Percentiles rank a stretch among this genome's conserved stretches.
Conservation (phyloP, 345 rosid genomes). For the Eutrema japonicum region DNA sequence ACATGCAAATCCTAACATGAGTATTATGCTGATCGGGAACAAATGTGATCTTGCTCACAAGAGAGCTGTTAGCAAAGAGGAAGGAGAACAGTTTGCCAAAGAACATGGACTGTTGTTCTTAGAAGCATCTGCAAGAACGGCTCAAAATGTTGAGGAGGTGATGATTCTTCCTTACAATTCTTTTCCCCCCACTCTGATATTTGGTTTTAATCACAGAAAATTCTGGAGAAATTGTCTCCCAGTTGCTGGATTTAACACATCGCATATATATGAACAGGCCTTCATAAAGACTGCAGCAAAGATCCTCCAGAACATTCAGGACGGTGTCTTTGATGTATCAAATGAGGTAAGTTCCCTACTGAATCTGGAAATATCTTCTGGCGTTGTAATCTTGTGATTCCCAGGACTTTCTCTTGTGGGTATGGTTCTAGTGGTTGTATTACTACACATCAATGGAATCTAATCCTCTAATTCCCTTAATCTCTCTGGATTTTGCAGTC, state of each 20-base stretch:
- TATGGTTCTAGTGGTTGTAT: neutral
- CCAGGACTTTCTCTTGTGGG: neutral
- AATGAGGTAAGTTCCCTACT: constrained; percentile 61
- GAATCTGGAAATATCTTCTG: neutral
- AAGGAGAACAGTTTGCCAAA: constrained; percentile 97
- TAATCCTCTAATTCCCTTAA: neutral
- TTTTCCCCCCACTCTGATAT: neutral
- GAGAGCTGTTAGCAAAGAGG: constrained; percentile 96
- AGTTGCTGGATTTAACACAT: neutral
- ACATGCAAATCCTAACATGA: constrained; percentile 98
- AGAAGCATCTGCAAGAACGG: constrained; percentile 99
- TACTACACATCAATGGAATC: neutral
- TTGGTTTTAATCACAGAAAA: neutral
- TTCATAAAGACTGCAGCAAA: constrained; percentile 87
- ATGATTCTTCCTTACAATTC: constrained; percentile 10
- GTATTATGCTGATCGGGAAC: constrained; percentile 89
- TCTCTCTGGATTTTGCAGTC: constrained; percentile 57
- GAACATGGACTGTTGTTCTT: constrained; percentile 86
- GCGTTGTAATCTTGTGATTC: constrained; percentile 9
- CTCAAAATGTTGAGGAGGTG: constrained; percentile 97
- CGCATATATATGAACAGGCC: constrained; percentile 55
- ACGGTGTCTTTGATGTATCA: constrained; percentile 82
- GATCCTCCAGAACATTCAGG: constrained; percentile 90
- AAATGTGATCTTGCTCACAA: constrained; percentile 87
- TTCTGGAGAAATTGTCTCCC: neutral